Conservation (phyloP, 805 yeast species). For the Candida manassasensis region DNA sequence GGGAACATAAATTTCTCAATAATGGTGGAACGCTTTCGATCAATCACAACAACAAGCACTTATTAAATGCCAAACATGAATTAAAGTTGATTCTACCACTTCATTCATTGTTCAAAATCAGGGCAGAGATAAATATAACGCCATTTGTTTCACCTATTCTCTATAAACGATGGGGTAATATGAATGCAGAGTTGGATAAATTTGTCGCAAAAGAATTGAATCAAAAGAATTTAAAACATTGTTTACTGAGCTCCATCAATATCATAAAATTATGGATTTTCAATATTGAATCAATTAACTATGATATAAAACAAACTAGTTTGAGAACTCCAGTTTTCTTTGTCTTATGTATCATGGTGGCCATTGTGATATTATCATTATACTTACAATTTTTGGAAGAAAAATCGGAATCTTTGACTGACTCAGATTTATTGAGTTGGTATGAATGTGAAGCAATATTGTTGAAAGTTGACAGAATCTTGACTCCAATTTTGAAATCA, state of each 20-base stretch:
- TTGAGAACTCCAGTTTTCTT: conserved; percentile 74
- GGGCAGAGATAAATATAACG: conserved; percentile 57
- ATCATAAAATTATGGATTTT: conserved; percentile 69
- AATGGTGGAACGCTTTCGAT: conserved; percentile 62
- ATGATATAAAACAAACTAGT: conserved; percentile 60
- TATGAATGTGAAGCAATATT: conserved; percentile 56
- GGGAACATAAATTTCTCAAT: conserved; percentile 61
- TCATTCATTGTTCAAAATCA: conserved; percentile 60
- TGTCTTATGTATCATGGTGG: conserved; percentile 62
- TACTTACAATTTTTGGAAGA: conserved; percentile 53
- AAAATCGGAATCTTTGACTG: conserved; percentile 12
- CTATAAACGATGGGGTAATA: conserved; percentile 61
- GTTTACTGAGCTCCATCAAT: conserved; percentile 52
- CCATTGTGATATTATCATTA: conserved; percentile 60
- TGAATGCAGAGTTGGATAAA: conserved; percentile 50
- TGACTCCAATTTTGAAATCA: conserved; percentile 48
- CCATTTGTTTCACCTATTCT: conserved; percentile 59
- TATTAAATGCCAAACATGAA: conserved; percentile 50
- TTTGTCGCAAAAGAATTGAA: conserved; percentile 35
- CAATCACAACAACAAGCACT: conserved; percentile 44
- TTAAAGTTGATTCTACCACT: conserved; percentile 64
- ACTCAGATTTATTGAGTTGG: conserved; percentile 36
- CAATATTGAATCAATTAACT: conserved; percentile 55
- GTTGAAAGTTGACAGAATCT: conserved; percentile 54
- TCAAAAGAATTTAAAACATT: conserved; percentile 57